Conservation (phyloP, 2,329 filamentous ascomycete species). For the Triangularia verruculosa region DNA sequence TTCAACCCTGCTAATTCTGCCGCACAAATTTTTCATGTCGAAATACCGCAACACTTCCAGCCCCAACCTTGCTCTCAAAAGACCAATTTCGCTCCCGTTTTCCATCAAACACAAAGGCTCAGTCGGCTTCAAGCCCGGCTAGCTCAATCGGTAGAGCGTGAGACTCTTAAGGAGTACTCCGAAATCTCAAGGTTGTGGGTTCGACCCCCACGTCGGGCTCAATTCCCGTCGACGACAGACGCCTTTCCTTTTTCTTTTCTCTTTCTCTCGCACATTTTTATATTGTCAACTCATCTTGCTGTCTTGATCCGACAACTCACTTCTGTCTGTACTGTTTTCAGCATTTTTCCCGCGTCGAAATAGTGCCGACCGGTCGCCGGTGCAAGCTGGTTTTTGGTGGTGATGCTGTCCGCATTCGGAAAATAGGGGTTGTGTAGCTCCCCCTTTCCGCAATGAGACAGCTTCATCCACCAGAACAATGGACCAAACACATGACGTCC, state of each 20-base stretch:
- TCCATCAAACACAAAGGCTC: not conserved
- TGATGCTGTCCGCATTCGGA: not conserved
- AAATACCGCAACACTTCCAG: conserved; percentile 5
- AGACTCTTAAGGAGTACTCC: conserved; percentile 55
- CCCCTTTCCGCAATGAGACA: not conserved
- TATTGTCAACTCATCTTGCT: too few species aligned
- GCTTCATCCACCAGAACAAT: not conserved
- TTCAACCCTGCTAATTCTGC: not conserved
- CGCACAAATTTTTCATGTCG: not conserved
- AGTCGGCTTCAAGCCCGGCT: conserved; percentile 43
- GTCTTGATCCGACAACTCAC: too few species aligned
- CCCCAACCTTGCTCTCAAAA: not conserved
- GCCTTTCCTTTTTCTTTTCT: not conserved
- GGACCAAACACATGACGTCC: not conserved
- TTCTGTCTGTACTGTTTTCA: not conserved
- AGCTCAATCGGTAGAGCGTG: conserved; percentile 72
- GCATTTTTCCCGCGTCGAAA: not conserved
- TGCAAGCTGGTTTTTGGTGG: not conserved
- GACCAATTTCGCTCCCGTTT: not conserved
- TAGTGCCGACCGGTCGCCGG: not conserved
- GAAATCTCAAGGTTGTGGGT: conserved; percentile 13
- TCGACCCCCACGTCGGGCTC: conserved; percentile 10
- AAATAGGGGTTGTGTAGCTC: not conserved
- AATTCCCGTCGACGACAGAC: conserved; percentile 7
- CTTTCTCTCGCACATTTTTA: not conserved